phyloP scores from a whole-genome alignment of 192 early-diverging fungal species.

The Gonapodya prolifera region DNA sequence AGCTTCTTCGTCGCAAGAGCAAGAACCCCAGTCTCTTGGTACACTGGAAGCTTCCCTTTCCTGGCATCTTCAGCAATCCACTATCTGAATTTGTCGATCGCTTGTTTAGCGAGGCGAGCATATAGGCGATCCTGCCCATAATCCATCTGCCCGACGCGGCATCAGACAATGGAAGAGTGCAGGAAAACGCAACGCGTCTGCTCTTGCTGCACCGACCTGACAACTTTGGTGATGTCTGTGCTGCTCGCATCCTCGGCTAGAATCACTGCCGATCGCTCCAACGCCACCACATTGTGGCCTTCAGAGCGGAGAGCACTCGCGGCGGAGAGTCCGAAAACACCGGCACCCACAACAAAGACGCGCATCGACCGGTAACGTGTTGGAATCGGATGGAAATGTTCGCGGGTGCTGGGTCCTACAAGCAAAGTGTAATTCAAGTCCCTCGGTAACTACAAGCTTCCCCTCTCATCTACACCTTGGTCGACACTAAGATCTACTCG shows the following conservation, averaged over 20 bases:
- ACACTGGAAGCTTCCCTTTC: background rate
- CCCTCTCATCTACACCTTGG: no score
- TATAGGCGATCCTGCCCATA: background rate
- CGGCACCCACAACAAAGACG: background rate
- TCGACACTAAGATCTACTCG: no score
- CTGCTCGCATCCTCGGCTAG: background rate
- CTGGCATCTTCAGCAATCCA: background rate
- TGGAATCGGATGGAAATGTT: no score
- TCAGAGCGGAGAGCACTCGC: background rate
- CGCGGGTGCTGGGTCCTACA: no score
- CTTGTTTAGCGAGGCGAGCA: background rate
- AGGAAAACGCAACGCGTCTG: no score
- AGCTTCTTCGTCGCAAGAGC: background rate
- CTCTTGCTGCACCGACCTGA: no score
- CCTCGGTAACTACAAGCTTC: no score
- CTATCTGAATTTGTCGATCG: background rate
- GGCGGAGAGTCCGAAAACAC: background rate
- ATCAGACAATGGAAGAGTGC: no score
- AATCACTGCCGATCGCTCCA: background rate
- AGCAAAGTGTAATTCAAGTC: no score
- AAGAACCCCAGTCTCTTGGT: background rate
- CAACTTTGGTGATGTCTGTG: background rate
- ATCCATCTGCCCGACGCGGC: no score
- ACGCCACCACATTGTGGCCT: background rate
- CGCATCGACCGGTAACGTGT: no score